Evolutionary conservation across 75 land plant genomes (phyloP).

Genomic region (Ceratopteris richardii): DNA sequence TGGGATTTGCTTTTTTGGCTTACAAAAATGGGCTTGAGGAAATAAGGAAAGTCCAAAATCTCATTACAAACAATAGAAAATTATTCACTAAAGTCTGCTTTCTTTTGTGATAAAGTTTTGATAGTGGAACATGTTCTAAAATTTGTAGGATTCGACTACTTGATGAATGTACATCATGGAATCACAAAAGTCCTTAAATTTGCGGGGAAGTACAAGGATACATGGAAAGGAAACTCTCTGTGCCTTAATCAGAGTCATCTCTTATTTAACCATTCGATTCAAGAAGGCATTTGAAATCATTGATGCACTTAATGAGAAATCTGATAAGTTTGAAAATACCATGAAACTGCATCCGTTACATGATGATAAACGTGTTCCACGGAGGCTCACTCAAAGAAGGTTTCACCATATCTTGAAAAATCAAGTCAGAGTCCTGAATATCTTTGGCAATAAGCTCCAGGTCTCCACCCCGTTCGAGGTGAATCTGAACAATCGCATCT

Average conservation of each 20-base stretch:
- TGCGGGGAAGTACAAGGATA: constrained; percentile 26
- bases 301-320: too few species aligned
- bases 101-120: constrained; percentile 45
- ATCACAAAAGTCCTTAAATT: constrained; percentile 38
- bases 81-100: constrained; percentile 33
- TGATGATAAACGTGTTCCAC: too few species aligned
- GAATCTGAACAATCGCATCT: constrained; percentile 97
- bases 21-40: constrained; percentile 15
- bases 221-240: too few species aligned
- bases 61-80: constrained; percentile 26
- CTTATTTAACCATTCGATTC: too few species aligned
- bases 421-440: constrained; percentile 82
- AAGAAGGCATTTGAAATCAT: too few species aligned
- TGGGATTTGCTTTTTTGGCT: constrained; percentile 28
- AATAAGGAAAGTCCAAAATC: background rate
- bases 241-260: too few species aligned
- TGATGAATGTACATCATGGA: constrained; percentile 33
- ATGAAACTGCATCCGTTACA: too few species aligned
- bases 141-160: constrained; percentile 23
- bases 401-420: constrained; percentile 97
- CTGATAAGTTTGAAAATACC: too few species aligned
- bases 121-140: constrained; percentile 33
- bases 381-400: constrained; percentile 98
- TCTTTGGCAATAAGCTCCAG: constrained; percentile 85
- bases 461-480: constrained; percentile 95